Conservation (phyloP, 208 protist species). For the Entamoeba invadens region DNA sequence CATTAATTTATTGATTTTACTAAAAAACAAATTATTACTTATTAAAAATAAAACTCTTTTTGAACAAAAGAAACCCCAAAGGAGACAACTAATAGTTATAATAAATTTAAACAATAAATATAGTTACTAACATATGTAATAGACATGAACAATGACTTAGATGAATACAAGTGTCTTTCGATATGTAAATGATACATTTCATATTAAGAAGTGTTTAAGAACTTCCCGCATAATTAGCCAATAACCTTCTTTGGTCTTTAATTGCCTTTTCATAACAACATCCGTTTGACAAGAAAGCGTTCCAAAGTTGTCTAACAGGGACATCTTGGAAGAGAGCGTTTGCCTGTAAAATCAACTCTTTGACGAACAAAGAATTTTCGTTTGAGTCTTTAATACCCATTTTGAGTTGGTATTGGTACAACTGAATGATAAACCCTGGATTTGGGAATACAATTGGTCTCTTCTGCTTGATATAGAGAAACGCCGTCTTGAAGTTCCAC, state of each 20-base stretch:
- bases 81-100: too few species aligned
- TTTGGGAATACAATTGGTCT: constrained; percentile 62
- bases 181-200: too few species aligned
- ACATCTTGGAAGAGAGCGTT: neutral
- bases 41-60: too few species aligned
- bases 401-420: constrained; percentile 38
- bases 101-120: too few species aligned
- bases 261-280: neutral
- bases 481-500: constrained; percentile 57
- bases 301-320: neutral
- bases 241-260: neutral
- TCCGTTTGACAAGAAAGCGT: neutral
- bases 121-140: too few species aligned
- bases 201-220: too few species aligned
- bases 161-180: too few species aligned
- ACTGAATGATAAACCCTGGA: constrained; percentile 61
- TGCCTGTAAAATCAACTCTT: neutral
- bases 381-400: neutral
- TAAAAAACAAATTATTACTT: too few species aligned
- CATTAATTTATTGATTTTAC: too few species aligned
- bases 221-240: too few species aligned
- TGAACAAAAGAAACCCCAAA: too few species aligned
- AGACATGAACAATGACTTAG: too few species aligned
- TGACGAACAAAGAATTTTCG: neutral
- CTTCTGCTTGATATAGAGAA: constrained; percentile 51